Base-by-base conservation (phyloP, 345 rosid genomes). In the Populus pruinosa region DNA sequence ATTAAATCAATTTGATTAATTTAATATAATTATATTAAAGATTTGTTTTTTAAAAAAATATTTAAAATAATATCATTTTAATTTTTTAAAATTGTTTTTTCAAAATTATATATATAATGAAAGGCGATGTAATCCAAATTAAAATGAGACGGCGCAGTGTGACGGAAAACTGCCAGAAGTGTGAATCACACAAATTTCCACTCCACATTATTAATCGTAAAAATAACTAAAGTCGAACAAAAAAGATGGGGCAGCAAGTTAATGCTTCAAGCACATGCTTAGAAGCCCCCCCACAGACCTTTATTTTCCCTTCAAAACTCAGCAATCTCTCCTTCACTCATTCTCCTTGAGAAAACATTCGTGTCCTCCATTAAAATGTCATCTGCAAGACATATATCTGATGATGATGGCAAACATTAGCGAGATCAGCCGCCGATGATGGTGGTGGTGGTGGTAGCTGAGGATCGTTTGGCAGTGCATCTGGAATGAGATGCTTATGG, bases 211-310 rank as follows among this genome's bases (percentile, higher is more conserved):
- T 69, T 73, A 73, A 64, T 76, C 71, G 47, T 70, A 74, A 44
- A 68, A 44, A 65, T 0, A 39, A 21, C 20, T 6, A 59, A 81
- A 69, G 78, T 70, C 25, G 10, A 69, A 25, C 16, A 44, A 76
- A 62, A 66, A 6, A 64, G 56, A 83, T 62, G 74, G 76, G 43
- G 59, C 75, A 73, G 56, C 71, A 59, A 67, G 77, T 74, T 85
- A 81, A 85, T 85, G 89, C 86, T 81, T 63, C 25, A 38, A 73
- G 87, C 67, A 81, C 79, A 85, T 85, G 80, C 89, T 80, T 36
- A 47, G 83, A 85, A 87, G 86, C 82, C 83, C 78, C 88, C 59
- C 80, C 80, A 74, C 69, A 59, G 65, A 72, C 75, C 16, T 10
- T 9, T n/a, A 21, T 59, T 21, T 14, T 56, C 59, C 41, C 74